Evolutionary conservation across 1,139 yeast genomes (phyloP), one percentile per base, ranked within the genome.

Genomic region (Blastobotrys persicus): DNA sequence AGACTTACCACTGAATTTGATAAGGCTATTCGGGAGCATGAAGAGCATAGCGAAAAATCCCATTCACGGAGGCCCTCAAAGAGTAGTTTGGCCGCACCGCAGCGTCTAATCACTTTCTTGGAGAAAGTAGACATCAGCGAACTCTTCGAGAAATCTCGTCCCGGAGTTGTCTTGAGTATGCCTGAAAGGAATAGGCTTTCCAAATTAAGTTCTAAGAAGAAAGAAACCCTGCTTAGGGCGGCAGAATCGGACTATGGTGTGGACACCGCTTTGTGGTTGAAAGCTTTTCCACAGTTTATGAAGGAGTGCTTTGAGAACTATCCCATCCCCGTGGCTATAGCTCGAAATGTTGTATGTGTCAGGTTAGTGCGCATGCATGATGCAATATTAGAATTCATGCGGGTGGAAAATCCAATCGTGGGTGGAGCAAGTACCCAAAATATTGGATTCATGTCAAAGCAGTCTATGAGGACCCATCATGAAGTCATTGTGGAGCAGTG

Each of bases 211-310:
- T 82, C 79, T 56, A 64, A 77, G 54, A 80, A 80, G 52, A 56
- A 53, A 11, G 86, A 85, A 31, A 77, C 87, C 1, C 68, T 94
- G 19, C 73, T 86, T 0, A 76, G 81, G 47, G 69, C 92, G 12
- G 96, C 96, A 0, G 96, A 88, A 59, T 86, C 96, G 1, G 96
- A 87, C 54, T 86, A 89, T 62, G 97, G 98, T 1, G 91, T 92
- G 7, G 98, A 94, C 66, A 83, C 95, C 1, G 96, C 98, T 0
- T 71, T 94, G 19, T 94, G 98, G 98, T 84, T 91, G 59, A 78
- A 95, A 57, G 78, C 85, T 1, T 91, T 86, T 61, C 98, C 98
- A 1, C 79, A 77, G 42, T 70, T 94, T 3, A 70, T 92, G 44
- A 81, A 78, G 39, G 75, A 81, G 1, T 81, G 94, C 55, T 89